Evolutionary conservation across 371 early-diverging fungal species (phyloP), one percentile per base, ranked within the genome.

Genomic region (Apophysomyces elegans): DNA sequence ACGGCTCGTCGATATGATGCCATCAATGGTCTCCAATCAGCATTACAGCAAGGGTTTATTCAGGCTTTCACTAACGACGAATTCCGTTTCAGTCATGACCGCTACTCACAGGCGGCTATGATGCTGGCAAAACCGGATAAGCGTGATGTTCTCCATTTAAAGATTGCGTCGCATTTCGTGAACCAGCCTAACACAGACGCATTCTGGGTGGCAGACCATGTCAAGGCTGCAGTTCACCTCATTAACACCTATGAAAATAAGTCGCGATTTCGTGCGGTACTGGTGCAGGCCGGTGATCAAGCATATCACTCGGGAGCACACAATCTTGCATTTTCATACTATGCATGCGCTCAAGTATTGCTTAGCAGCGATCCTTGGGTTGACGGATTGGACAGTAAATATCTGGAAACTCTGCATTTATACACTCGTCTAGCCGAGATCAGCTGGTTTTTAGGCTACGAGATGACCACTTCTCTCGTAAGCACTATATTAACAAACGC

Each of bases 151-250:
- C 59, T 73, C 39, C 83, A 78, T 59, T 63, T 79, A 5, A 70
- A 70, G 18, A 83, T 83, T 16, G 80, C 75, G 1, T 50, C 62
- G 7, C 73, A 75, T 60, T 79, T 80, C 44, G 74, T 80, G 66
- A 47, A 67, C n/a, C 66, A 72, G 36, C 60, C 73, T 5, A 57
- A 68, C 8, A 70, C 74, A 0, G 80, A 79, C 54, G 71, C 70
- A 11, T 83, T 81, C 57, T 81, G 82, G 82, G 79, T 80, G 1
- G 90, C 92, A 12, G 86, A 88, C 58, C 86, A 95, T 70, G 83
- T 97, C 60, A 82, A 91, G 69, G 89, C 89, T 59, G 93, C 95
- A 7, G 82, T 95, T 64, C 86, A 83, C 41, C 82, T 94, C 57
- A 91, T 96, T 66, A 90, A 95, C 63, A 90, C 94, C 8, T 65